phyloP scores from a whole-genome alignment of 495 filamentous ascomycete species.

The Cetradonia linearis region DNA sequence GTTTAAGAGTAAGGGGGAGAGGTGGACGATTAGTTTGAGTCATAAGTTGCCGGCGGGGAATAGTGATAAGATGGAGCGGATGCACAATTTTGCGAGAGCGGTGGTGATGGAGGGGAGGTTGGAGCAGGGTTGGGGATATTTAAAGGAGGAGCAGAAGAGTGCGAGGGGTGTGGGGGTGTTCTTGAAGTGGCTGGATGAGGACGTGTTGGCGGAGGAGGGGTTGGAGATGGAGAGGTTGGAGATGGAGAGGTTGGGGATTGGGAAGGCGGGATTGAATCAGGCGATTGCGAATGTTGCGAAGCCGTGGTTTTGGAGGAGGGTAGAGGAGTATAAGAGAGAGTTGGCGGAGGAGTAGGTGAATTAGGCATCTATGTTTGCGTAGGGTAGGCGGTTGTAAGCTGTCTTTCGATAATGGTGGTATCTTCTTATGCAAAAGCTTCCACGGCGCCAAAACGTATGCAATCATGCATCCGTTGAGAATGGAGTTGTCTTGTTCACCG shows the following conservation, averaged over 20 bases:
- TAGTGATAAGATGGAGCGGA: conserved; percentile 11
- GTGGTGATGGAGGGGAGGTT: conserved; percentile 20
- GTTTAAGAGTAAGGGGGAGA: conserved; percentile 31
- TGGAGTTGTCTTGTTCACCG: background rate
- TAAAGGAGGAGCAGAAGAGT: background rate
- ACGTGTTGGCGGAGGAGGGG: conserved; percentile 15
- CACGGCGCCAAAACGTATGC: background rate
- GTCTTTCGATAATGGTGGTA: background rate
- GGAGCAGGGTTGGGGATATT: conserved; percentile 28
- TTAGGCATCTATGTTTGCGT: background rate
- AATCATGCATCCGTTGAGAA: background rate
- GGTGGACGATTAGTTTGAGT: conserved; percentile 20
- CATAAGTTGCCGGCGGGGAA: conserved; percentile 16
- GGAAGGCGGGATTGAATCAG: background rate
- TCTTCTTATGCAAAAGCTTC: background rate
- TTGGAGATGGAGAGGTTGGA: conserved; percentile 13
- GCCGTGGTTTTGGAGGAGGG: conserved; percentile 12
- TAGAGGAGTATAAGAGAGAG: background rate
- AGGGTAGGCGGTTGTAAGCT: background rate
- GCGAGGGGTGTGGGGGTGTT: background rate
- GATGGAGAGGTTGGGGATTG: conserved; percentile 8
- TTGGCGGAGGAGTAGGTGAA: background rate
- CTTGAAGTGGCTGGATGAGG: conserved; percentile 13
- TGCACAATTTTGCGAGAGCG: conserved; percentile 20
- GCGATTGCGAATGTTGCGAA: conserved; percentile 10